Conservation (phyloP, 73 alveolate genomes). For the Tetrahymena thermophila region DNA sequence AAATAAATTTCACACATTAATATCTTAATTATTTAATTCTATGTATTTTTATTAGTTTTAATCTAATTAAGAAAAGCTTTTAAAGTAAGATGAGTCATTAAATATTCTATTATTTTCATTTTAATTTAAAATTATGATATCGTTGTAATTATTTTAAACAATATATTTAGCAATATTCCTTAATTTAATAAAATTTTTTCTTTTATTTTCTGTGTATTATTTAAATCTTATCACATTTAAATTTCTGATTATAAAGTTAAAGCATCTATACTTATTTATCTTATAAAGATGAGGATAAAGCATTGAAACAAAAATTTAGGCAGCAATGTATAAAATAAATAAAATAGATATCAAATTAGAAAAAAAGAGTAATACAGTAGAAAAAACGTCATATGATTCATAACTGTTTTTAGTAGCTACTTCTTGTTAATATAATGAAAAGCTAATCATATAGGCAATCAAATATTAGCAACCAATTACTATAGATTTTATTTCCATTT, state of each 20-base stretch:
- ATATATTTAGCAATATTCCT: no score
- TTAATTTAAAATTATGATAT: no score
- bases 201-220: not conserved
- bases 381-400: not conserved
- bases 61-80: no score
- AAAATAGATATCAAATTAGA: not conserved
- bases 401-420: not conserved
- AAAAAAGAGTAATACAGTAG: not conserved
- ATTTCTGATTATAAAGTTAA: no score
- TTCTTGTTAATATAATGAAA: not conserved
- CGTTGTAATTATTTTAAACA: no score
- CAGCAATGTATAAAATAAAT: not conserved
- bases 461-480: not conserved
- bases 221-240: not conserved
- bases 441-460: not conserved
- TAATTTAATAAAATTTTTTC: not conserved
- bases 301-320: not conserved
- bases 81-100: no score
- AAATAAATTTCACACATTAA: no score
- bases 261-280: not conserved
- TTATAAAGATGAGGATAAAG: not conserved
- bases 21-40: no score
- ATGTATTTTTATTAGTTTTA: no score
- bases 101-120: no score
- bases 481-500: not conserved